Conservation (phyloP, 1,284 basidiomycete genomes). For the Volvariella volvacea region DNA sequence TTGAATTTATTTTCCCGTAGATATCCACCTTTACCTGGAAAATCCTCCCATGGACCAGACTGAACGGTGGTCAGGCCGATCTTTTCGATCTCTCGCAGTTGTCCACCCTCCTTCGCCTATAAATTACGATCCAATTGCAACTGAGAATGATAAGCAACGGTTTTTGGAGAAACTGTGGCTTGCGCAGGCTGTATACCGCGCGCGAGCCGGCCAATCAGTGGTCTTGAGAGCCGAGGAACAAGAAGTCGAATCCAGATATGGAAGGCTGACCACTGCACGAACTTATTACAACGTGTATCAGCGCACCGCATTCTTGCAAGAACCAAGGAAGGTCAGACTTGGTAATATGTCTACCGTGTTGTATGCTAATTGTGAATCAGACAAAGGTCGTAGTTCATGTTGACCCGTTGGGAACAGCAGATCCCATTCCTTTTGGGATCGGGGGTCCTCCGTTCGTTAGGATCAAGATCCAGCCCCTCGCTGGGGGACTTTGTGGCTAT, state of each 20-base stretch:
- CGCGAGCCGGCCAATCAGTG: constrained; percentile 62
- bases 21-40: constrained; percentile 82
- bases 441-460: constrained; percentile 65
- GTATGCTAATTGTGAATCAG: constrained; percentile 30
- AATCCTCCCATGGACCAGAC: constrained; percentile 73
- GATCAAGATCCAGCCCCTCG: constrained; percentile 72
- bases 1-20: constrained; percentile 28
- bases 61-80: constrained; percentile 78
- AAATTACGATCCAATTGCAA: constrained; percentile 57
- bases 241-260: constrained; percentile 61
- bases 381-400: constrained; percentile 86
- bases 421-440: constrained; percentile 69
- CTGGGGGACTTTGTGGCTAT: constrained; percentile 75
- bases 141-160: constrained; percentile 65
- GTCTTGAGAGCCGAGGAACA: constrained; percentile 63
- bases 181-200: constrained; percentile 73
- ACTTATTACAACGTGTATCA: constrained; percentile 86
- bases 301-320: constrained; percentile 65
- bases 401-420: constrained; percentile 66
- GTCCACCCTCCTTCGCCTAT: constrained; percentile 63
- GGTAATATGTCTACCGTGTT: constrained; percentile 2
- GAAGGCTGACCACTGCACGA: constrained; percentile 58
- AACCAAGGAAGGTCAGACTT: constrained; percentile 62
- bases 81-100: constrained; percentile 71
- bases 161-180: constrained; percentile 85